Conservation (phyloP, 129 eudicot genomes). For the Tagetes patula region DNA sequence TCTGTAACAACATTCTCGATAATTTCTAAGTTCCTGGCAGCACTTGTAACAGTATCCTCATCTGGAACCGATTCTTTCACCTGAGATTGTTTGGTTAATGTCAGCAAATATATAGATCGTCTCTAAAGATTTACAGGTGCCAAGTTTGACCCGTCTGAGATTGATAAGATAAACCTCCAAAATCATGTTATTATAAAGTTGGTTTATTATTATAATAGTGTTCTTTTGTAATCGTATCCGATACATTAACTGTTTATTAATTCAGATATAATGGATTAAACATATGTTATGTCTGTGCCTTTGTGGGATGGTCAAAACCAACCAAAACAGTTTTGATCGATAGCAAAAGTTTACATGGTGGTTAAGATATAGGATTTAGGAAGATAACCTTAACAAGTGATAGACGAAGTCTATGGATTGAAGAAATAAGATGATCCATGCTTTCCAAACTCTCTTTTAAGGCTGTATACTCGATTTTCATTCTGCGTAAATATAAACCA, state of each 20-base stretch:
- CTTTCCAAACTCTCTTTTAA: slow-evolving; percentile 85
- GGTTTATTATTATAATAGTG: background rate
- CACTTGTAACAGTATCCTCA: slow-evolving; percentile 22
- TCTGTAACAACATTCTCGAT: slow-evolving; percentile 59
- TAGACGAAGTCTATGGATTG: slow-evolving; percentile 69
- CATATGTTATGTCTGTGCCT: background rate
- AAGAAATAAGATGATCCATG: slow-evolving; percentile 68
- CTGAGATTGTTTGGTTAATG: slow-evolving; percentile 29
- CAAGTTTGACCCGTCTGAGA: background rate
- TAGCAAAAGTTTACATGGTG: background rate
- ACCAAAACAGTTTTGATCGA: background rate
- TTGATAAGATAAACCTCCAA: background rate
- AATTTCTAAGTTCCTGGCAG: slow-evolving; percentile 28
- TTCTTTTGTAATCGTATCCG: background rate
- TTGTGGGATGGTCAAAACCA: background rate
- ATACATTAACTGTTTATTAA: background rate
- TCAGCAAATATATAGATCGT: background rate
- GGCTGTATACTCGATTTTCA: slow-evolving; percentile 76
- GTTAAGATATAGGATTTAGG: background rate
- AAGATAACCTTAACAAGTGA: slow-evolving; percentile 64
- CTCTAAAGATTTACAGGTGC: background rate
- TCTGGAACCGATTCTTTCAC: slow-evolving; percentile 46
- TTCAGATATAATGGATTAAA: background rate
- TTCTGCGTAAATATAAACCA: slow-evolving; percentile 42
- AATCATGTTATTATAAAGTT: background rate